These are phyloP conservation scores for Solanum hybrid DNA, from an alignment of 305 asterid species.

Conservation along the genomic window DNA sequence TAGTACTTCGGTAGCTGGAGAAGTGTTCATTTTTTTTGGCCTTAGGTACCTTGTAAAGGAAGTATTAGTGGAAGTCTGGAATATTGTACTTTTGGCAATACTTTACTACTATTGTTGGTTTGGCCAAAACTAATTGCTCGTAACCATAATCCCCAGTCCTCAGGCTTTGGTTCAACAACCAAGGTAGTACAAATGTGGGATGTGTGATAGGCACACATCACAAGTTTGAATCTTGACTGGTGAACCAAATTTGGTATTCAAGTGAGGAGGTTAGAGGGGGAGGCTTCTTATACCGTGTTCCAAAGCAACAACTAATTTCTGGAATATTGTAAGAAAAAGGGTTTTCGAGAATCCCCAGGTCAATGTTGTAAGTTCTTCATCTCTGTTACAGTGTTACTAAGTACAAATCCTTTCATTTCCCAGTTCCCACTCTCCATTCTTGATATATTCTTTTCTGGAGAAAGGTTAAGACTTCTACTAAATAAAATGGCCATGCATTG, in stretches of 20 bases:
- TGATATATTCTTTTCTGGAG: neutral
- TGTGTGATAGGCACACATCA: neutral
- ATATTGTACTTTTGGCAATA: neutral
- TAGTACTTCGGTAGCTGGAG: neutral
- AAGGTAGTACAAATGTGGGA: neutral
- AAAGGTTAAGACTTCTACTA: neutral
- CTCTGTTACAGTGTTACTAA: neutral
- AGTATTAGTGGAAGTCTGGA: neutral
- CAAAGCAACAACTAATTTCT: neutral
- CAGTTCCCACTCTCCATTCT: neutral
- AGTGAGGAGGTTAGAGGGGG: neutral
- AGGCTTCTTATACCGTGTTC: neutral
- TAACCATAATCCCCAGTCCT: neutral
- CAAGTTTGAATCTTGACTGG: neutral
- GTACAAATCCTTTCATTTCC: neutral
- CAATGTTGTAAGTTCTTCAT: neutral
- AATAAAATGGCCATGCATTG: neutral
- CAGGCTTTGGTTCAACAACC: neutral
- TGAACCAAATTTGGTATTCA: neutral
- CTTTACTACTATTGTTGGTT: neutral
- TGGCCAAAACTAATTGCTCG: neutral
- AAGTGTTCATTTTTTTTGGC: neutral
- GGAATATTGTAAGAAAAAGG: neutral
- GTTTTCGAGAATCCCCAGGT: neutral
- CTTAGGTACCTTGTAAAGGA: neutral